These are phyloP conservation scores for Metschnikowia baotianmanensis DNA, from an alignment of 805 yeast species.

Conservation along the genomic window DNA sequence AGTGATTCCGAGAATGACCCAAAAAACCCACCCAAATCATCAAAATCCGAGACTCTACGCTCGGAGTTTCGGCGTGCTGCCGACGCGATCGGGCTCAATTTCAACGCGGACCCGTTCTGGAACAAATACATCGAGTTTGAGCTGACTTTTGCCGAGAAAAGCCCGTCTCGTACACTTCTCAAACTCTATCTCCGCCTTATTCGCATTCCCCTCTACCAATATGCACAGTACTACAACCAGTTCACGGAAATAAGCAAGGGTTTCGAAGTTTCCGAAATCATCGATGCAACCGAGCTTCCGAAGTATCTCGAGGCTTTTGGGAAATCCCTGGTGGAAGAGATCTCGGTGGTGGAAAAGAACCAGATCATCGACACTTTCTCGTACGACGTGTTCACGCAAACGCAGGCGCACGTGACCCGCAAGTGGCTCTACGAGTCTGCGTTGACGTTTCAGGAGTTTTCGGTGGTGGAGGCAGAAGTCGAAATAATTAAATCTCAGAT, in stretches of 20 bases:
- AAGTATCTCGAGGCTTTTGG: constrained; percentile 24
- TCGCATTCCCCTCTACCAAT: constrained; percentile 77
- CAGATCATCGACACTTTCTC: constrained; percentile 45
- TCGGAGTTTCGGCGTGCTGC: constrained; percentile 49
- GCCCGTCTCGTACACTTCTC: constrained; percentile 25
- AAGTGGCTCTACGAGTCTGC: constrained; percentile 74
- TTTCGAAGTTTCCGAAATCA: constrained; percentile 27
- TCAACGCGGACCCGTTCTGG: constrained; percentile 80
- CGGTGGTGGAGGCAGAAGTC: constrained; percentile 37
- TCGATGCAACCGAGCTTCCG: constrained; percentile 19
- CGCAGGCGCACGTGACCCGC: constrained; percentile 51
- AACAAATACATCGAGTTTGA: constrained; percentile 64
- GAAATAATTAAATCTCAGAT: constrained; percentile 44
- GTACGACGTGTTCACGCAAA: constrained; percentile 39
- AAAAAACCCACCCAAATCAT: constrained; percentile 13
- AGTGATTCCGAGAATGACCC: constrained; percentile 26
- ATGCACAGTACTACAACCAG: constrained; percentile 68
- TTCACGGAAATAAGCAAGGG: constrained; percentile 39
- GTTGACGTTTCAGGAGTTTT: constrained; percentile 55
- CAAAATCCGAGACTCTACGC: constrained; percentile 26
- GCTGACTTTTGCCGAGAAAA: constrained; percentile 11
- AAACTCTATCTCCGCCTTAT: constrained; percentile 46
- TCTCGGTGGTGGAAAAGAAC: constrained; percentile 38
- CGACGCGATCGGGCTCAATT: constrained; percentile 60
- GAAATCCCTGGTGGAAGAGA: constrained; percentile 22